Conservation (phyloP, 371 early-diverging fungal species). For the Mucor indicus region DNA sequence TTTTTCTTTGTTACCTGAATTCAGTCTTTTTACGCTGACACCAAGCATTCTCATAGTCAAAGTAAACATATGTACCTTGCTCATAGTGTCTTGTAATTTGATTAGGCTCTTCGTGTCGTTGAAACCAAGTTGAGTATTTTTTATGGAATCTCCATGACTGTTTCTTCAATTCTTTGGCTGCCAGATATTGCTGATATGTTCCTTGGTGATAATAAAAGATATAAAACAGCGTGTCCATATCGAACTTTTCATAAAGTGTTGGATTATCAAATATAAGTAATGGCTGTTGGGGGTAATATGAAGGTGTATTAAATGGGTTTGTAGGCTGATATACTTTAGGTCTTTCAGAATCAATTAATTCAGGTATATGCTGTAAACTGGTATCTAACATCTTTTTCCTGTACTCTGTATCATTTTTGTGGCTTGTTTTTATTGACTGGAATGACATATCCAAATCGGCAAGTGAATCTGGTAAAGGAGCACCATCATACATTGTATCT, state of each 20-base stretch:
- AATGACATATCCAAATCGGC: conserved; percentile 77
- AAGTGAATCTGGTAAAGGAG: conserved; percentile 68
- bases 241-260: conserved; percentile 87
- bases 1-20: conserved; percentile 86
- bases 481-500: conserved; percentile 15
- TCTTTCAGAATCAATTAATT: conserved; percentile 68
- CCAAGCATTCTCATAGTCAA: conserved; percentile 99
- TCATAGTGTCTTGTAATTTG: conserved; percentile 97
- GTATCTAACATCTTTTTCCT: conserved; percentile 73
- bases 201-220: conserved; percentile 98
- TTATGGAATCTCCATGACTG: conserved; percentile 99
- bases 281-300: conserved; percentile 88
- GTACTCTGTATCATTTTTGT: conserved; percentile 29
- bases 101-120: conserved; percentile 97
- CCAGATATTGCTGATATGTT: conserved; percentile 97
- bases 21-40: conserved; percentile 96
- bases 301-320: conserved; percentile 77
- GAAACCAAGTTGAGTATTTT: conserved; percentile 99
- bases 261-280: conserved; percentile 80
- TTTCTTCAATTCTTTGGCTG: conserved; percentile 94
- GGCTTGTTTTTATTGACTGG: conserved; percentile 61
- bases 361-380: conserved; percentile 74
- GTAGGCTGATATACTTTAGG: conserved; percentile 73
- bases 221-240: conserved; percentile 97
- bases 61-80: conserved; percentile 98